phyloP scores from a whole-genome alignment of 169 alveolate species.

The Plasmodium billcollinsi region DNA sequence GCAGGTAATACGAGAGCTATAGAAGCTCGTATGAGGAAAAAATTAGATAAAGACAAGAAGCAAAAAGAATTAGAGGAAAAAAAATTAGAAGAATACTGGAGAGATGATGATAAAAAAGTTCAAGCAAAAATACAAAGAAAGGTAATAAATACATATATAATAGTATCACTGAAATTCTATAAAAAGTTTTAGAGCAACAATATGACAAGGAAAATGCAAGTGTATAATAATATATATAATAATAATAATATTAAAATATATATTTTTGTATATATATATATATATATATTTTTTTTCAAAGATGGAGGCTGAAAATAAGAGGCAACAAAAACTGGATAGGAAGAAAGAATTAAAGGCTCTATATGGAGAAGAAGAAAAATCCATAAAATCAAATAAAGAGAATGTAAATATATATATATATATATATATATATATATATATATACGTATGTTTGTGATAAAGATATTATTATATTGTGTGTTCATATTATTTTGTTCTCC shows the following conservation, averaged over 20 bases:
- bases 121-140: conserved; percentile 85
- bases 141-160: conserved; percentile 44
- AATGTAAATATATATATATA: conserved; percentile 22
- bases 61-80: conserved; percentile 81
- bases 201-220: no score
- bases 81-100: conserved; percentile 82
- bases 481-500: not conserved
- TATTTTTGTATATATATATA: not conserved
- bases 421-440: no score
- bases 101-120: conserved; percentile 84
- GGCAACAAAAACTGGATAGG: conserved; percentile 64
- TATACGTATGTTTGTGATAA: no score
- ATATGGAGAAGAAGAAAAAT: conserved; percentile 76
- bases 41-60: conserved; percentile 79
- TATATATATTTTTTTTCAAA: conserved; percentile 1
- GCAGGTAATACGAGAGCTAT: conserved; percentile 86
- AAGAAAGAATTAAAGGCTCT: conserved; percentile 60
- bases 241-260: not conserved
- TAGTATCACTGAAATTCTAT: no score
- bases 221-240: not conserved
- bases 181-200: no score
- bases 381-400: conserved; percentile 56
- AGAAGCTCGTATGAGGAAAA: conserved; percentile 83
- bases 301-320: conserved; percentile 70
- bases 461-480: no score